Conservation (phyloP, 2,329 filamentous ascomycete genomes). For the Fusarium guadeloupense region DNA sequence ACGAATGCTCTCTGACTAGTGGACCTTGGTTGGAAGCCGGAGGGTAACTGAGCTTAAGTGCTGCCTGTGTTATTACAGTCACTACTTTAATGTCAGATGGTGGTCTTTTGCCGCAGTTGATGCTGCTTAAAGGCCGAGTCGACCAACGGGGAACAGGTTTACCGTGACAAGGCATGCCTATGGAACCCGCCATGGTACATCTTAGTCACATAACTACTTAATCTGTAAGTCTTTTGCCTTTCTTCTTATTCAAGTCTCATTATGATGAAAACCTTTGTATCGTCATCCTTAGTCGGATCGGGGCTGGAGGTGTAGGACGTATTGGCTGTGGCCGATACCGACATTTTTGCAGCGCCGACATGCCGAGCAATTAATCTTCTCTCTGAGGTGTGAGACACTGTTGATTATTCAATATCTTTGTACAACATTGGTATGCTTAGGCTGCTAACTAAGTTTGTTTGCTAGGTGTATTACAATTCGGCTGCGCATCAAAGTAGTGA, state of each 20-base stretch:
- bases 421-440: slow-evolving; percentile 1
- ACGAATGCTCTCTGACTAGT: not conserved
- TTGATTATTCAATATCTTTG: not conserved
- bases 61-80: not conserved
- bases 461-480: slow-evolving; percentile 7
- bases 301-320: slow-evolving; percentile 47
- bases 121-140: too few relatives aligned
- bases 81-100: not conserved
- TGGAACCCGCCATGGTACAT: too few relatives aligned
- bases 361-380: slow-evolving; percentile 66
- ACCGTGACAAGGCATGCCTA: not conserved
- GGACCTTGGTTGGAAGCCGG: not conserved
- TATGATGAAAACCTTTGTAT: slow-evolving; percentile 88
- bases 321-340: slow-evolving; percentile 44
- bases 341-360: slow-evolving; percentile 48
- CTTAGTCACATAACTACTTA: not conserved
- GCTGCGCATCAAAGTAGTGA: not conserved
- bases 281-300: slow-evolving; percentile 96
- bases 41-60: not conserved
- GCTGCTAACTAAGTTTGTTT: slow-evolving; percentile 22
- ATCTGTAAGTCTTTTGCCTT: slow-evolving; percentile 22
- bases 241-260: slow-evolving; percentile 12
- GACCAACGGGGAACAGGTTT: not conserved
- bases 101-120: not conserved
- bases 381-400: slow-evolving; percentile 53